These are phyloP conservation scores for Deuterostichococcus epilithicus DNA, from an alignment of 139 green algal genomes.

Conservation along the genomic window DNA sequence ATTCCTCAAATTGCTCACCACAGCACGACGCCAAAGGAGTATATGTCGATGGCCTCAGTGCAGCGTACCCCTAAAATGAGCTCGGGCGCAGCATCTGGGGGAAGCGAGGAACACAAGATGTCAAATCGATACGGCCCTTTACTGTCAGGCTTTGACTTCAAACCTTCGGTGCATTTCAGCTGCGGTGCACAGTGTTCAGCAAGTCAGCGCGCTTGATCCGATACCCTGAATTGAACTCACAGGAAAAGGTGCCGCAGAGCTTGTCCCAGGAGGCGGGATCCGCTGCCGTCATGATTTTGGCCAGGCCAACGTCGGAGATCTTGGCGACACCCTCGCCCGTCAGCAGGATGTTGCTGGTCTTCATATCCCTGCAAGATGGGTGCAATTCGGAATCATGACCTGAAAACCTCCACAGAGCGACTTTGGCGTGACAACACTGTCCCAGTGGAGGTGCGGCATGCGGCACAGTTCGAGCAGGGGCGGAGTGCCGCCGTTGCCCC, in stretches of 20 bases:
- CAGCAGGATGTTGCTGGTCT: constrained; percentile 41
- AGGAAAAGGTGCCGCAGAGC: not conserved
- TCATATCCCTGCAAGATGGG: constrained; percentile 31
- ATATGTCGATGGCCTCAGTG: constrained; percentile 34
- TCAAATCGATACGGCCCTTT: too few species aligned
- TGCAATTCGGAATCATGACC: too few species aligned
- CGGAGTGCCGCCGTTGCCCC: too few species aligned
- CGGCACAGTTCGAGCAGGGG: too few species aligned
- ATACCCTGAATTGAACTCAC: not conserved
- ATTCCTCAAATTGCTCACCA: constrained; percentile 7
- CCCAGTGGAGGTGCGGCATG: too few species aligned
- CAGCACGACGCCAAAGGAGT: constrained; percentile 32
- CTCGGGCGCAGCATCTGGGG: constrained; percentile 30
- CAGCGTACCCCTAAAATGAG: constrained; percentile 25
- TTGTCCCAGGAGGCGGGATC: not conserved
- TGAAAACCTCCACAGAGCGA: too few species aligned
- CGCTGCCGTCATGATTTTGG: not conserved
- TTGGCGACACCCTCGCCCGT: not conserved
- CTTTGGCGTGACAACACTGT: too few species aligned
- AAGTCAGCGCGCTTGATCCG: too few species aligned
- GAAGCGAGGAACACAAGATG: too few species aligned
- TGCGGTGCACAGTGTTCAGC: too few species aligned
- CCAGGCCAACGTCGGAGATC: constrained; percentile 5
- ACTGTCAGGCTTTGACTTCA: too few species aligned
- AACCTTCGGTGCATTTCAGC: too few species aligned